These are phyloP conservation scores for Penicillium janthinellum DNA, from an alignment of 2,329 filamentous ascomycete genomes.

Conservation along the genomic window DNA sequence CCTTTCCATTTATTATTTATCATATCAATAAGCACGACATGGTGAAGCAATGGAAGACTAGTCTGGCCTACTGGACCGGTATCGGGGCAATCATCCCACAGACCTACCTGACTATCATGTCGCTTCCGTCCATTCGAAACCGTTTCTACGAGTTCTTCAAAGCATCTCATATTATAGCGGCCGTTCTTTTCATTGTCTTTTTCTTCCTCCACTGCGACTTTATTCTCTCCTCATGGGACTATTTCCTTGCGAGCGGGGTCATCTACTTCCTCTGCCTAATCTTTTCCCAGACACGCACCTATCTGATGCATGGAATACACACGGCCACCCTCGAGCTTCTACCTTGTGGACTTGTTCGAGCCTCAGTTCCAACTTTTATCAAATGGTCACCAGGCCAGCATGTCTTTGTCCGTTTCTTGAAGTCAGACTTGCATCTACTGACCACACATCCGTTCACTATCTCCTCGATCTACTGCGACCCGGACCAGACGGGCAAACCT, in stretches of 20 bases:
- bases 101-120: slow-evolving; percentile 59
- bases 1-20: slow-evolving; percentile 61
- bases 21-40: slow-evolving; percentile 54
- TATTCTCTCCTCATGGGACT: slow-evolving; percentile 59
- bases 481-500: slow-evolving; percentile 16
- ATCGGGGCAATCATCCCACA: slow-evolving; percentile 57
- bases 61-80: slow-evolving; percentile 58
- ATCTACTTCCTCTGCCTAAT: slow-evolving; percentile 53
- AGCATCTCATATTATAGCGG: slow-evolving; percentile 54
- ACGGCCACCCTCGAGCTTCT: slow-evolving; percentile 47
- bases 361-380: slow-evolving; percentile 47
- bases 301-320: slow-evolving; percentile 51
- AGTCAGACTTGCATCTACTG: slow-evolving; percentile 44
- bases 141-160: slow-evolving; percentile 63
- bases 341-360: slow-evolving; percentile 44
- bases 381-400: slow-evolving; percentile 57
- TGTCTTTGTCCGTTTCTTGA: slow-evolving; percentile 55
- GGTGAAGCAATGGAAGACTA: slow-evolving; percentile 48
- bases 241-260: slow-evolving; percentile 58
- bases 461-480: slow-evolving; percentile 48
- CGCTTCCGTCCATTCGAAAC: slow-evolving; percentile 53
- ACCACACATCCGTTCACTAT: slow-evolving; percentile 59
- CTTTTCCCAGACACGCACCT: slow-evolving; percentile 49
- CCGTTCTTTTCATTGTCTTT: slow-evolving; percentile 56
- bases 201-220: slow-evolving; percentile 63